Base-by-base conservation (phyloP, 352 stramenopile genomes). In the Pythium rishiriense region DNA sequence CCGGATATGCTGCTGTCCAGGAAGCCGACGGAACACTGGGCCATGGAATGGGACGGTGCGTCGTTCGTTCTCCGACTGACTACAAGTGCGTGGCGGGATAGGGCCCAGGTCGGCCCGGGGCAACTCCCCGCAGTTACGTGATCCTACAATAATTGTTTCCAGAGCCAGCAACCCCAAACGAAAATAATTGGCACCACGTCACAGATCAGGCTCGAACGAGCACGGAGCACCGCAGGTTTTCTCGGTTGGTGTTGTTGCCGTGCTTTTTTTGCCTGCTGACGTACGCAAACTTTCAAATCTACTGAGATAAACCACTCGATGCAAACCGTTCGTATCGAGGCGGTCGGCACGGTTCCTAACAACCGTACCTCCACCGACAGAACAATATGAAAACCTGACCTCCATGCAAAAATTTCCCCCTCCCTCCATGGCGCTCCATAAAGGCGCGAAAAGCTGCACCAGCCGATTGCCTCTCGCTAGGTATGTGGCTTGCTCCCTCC, bases 361-460 rank as follows among this genome's bases (percentile, higher is more conserved):
- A 14, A 6, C 19, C 4, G 7, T 65, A 66, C 59, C 24, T 51
- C 41, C 43, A 11, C 1, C 4, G 62, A 69, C 62, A 39, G 1
- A 53, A 64, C 42, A 69, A 69, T 58, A 11, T 17, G 0, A n/a
- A n/a, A n/a, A n/a, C n/a, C n/a, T n/a, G n/a, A n/a, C n/a, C n/a
- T n/a, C n/a, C 24, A 39, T n/a, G 9, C 53, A 29, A 31, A 28
- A 21, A 29, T 31, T 42, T 8, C 33, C 8, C 39, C 5, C 24
- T 42, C 28, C 55, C 29, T 22, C 10, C 8, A 14, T 14, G 2
- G 17, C 4, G 35, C 35, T 17, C 24, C 48, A 51, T n/a, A n/a
- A 66, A 69, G 45, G 62, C 62, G 62, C 62, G 62, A 69, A 69
- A 63, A 63, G 53, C 53, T 63, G n/a, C 48, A 68, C 51, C 51